Evolutionary conservation across 345 rosid genomes (phyloP).

Genomic region (Melaleuca alternifolia): DNA sequence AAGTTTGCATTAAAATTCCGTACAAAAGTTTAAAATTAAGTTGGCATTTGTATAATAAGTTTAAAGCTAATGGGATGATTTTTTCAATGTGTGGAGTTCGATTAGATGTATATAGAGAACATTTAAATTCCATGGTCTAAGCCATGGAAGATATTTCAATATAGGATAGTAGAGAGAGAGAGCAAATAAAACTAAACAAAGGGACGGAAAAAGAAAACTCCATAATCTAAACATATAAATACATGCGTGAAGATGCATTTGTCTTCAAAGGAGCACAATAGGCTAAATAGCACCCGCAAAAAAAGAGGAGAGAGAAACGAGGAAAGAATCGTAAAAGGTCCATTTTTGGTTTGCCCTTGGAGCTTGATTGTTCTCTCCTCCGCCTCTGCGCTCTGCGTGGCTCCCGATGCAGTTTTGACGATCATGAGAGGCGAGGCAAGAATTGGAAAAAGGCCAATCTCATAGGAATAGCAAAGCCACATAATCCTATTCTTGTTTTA

Average conservation of each 20-base stretch:
- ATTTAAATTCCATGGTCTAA: background rate
- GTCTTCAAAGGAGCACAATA: background rate
- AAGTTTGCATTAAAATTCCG: fast-evolving
- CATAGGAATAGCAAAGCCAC: background rate
- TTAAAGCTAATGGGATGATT: fast-evolving
- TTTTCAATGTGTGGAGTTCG: background rate
- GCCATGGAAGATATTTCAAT: background rate
- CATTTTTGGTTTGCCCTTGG: background rate
- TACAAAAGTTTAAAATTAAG: too few relatives aligned
- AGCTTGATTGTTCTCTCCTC: background rate
- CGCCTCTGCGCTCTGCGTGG: background rate
- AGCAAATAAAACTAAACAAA: background rate
- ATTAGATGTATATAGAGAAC: too few relatives aligned
- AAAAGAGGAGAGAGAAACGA: background rate
- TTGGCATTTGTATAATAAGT: fast-evolving
- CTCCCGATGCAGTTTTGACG: background rate
- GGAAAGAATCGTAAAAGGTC: background rate
- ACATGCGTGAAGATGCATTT: too few relatives aligned
- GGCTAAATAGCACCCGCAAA: background rate
- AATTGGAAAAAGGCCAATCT: background rate
- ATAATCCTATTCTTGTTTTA: background rate
- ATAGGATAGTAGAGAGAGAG: background rate
- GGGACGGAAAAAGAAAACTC: background rate
- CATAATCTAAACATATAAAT: background rate
- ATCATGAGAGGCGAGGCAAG: background rate